Conservation (phyloP, 441 rosid genomes). For the Geranium incanum region DNA sequence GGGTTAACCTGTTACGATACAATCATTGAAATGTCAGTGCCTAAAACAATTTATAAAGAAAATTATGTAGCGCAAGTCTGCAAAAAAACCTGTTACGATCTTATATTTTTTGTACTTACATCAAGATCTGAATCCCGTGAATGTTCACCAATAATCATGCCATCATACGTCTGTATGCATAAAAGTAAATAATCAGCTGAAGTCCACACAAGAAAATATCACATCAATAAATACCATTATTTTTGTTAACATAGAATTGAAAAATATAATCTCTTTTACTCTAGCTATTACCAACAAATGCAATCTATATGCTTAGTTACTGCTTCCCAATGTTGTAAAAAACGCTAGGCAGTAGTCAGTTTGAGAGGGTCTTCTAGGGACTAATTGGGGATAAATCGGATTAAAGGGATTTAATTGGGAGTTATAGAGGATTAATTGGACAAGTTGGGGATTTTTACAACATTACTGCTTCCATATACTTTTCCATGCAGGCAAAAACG, state of each 20-base stretch:
- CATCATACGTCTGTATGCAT: constrained; percentile 70
- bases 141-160: constrained; percentile 96
- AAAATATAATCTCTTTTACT: background rate
- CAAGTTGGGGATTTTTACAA: too few relatives aligned
- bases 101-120: constrained; percentile 44
- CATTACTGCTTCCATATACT: background rate
- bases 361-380: too few relatives aligned
- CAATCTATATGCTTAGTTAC: background rate
- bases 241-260: background rate
- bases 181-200: constrained; percentile 20
- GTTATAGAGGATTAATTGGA: too few relatives aligned
- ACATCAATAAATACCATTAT: background rate
- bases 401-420: too few relatives aligned
- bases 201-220: background rate
- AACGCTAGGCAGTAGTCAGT: too few relatives aligned
- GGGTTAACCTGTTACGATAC: constrained; percentile 60
- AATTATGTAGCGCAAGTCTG: background rate
- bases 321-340: too few relatives aligned
- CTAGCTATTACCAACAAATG: background rate
- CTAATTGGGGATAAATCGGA: too few relatives aligned
- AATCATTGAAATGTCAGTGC: constrained; percentile 17
- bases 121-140: constrained; percentile 92
- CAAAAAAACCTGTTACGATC: background rate
- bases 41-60: constrained; percentile 10
- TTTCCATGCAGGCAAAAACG: background rate